Percentiles rank a stretch among this genome's conserved stretches.
phyloP scores from a whole-genome alignment of 805 yeast species.

The Starmerella etchellsii region DNA sequence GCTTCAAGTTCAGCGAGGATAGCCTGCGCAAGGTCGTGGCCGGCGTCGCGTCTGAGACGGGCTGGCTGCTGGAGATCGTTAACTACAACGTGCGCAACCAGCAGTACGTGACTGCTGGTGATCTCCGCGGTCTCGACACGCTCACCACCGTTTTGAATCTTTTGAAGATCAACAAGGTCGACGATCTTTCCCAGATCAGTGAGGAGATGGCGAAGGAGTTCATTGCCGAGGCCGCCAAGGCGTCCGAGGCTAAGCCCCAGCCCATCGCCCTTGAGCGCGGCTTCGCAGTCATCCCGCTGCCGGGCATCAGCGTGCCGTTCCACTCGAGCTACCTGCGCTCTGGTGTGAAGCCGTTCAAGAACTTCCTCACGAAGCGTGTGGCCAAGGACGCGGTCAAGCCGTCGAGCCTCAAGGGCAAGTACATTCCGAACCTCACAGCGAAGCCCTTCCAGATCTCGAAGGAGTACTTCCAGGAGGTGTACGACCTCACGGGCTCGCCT shows the following conservation, averaged over 20 bases:
- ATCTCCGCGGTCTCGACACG: constrained; percentile 86
- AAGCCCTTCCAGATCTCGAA: constrained; percentile 91
- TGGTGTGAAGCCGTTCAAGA: constrained; percentile 98
- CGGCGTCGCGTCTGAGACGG: constrained; percentile 68
- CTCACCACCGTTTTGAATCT: constrained; percentile 86
- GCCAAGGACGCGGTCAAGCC: constrained; percentile 92
- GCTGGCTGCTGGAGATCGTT: constrained; percentile 94
- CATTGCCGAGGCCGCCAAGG: constrained; percentile 69
- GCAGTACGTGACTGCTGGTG: constrained; percentile 98
- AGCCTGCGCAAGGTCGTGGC: constrained; percentile 91
- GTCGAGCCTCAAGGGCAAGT: constrained; percentile 81
- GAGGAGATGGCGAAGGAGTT: constrained; percentile 81
- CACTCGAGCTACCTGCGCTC: constrained; percentile 96
- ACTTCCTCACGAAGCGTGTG: constrained; percentile 91
- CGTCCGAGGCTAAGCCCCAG: constrained; percentile 78
- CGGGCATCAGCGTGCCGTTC: constrained; percentile 99
- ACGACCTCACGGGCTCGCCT: constrained; percentile 78
- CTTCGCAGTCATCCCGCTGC: constrained; percentile 93
- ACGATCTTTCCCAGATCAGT: constrained; percentile 68
- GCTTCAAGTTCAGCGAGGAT: constrained; percentile 77
- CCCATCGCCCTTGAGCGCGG: constrained; percentile 97
- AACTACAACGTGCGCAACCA: constrained; percentile 96
- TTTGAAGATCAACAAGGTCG: constrained; percentile 85
- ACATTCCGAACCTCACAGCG: constrained; percentile 97
- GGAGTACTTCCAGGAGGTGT: constrained; percentile 95